phyloP scores from a whole-genome alignment of 169 alveolate species.

The Plasmodium coatneyi region DNA sequence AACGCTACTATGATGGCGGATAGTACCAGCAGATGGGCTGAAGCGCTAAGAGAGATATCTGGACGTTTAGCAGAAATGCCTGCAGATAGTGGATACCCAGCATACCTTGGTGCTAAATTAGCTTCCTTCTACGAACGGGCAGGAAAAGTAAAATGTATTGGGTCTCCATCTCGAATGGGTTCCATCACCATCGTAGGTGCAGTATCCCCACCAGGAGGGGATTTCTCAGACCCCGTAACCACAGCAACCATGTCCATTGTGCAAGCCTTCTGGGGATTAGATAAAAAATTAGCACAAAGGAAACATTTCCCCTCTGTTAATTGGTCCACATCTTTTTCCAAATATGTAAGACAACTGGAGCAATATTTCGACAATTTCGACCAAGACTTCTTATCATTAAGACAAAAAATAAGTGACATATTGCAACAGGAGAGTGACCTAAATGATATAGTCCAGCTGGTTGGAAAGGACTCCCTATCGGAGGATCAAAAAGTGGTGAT shows the following conservation, averaged over 20 bases:
- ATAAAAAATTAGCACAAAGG: constrained; percentile 98
- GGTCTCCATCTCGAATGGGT: constrained; percentile 98
- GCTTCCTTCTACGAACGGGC: constrained; percentile 99
- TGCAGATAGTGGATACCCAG: constrained; percentile 99
- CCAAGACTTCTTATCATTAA: constrained; percentile 93
- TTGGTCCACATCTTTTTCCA: constrained; percentile 98
- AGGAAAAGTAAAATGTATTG: constrained; percentile 96
- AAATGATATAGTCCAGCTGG: constrained; percentile 97
- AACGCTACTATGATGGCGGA: constrained; percentile 99
- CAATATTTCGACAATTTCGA: constrained; percentile 94
- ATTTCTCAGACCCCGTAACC: constrained; percentile 99
- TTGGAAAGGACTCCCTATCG: constrained; percentile 98
- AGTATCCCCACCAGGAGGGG: constrained; percentile 99
- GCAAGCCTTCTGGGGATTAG: constrained; percentile 99
- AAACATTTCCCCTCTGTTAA: constrained; percentile 99
- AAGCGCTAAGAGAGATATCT: constrained; percentile 99
- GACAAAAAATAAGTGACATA: constrained; percentile 93
- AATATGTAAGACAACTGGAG: constrained; percentile 96
- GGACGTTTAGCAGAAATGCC: constrained; percentile 99
- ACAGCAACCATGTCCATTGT: constrained; percentile 97
- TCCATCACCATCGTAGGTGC: constrained; percentile 99
- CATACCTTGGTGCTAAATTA: constrained; percentile 97
- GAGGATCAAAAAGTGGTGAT: constrained; percentile 94
- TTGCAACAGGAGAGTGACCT: constrained; percentile 97
- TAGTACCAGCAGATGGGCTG: constrained; percentile 99